Percentiles rank a stretch among this genome's conserved stretches.
Conservation (phyloP, 2,329 filamentous ascomycete species). For the Epichloe gansuensis region DNA sequence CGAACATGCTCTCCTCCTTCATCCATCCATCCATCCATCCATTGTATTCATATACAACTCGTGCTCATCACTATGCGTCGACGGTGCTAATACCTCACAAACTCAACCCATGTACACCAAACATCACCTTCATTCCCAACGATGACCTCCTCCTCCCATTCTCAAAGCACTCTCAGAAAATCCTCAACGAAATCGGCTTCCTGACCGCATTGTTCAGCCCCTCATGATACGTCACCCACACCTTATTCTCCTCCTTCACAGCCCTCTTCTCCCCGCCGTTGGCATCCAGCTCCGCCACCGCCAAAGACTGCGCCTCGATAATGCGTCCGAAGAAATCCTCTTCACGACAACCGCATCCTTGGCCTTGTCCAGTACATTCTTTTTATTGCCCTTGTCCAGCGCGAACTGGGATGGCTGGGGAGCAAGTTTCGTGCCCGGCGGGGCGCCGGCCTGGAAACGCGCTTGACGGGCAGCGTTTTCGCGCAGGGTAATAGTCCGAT, state of each 20-base stretch:
- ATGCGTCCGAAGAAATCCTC: conserved; percentile 80
- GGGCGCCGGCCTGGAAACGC: conserved; percentile 43
- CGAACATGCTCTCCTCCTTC: too few species aligned
- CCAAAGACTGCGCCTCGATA: conserved; percentile 33
- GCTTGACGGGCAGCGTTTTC: conserved; percentile 55
- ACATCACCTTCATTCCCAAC: too few species aligned
- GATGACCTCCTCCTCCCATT: not conserved
- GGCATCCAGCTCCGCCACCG: conserved; percentile 29
- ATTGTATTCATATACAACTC: too few species aligned
- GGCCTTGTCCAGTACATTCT: conserved; percentile 22
- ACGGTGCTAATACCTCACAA: too few species aligned
- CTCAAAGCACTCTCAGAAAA: conserved; percentile 54
- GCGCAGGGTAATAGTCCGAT: conserved; percentile 55
- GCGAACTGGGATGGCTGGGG: conserved; percentile 5
- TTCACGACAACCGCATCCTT: conserved; percentile 39
- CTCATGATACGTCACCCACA: conserved; percentile 85
- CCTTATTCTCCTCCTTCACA: conserved; percentile 41
- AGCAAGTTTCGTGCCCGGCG: conserved; percentile 9
- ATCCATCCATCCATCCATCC: too few species aligned
- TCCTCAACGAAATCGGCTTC: conserved; percentile 77
- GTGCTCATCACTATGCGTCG: too few species aligned
- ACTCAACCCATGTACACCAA: too few species aligned
- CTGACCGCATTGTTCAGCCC: conserved; percentile 85
- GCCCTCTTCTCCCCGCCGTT: conserved; percentile 21
- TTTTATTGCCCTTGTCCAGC: conserved; percentile 21